These are phyloP conservation scores for Naganishia liquefaciens DNA, from an alignment of 1,284 basidiomycete genomes.

Conservation along the genomic window DNA sequence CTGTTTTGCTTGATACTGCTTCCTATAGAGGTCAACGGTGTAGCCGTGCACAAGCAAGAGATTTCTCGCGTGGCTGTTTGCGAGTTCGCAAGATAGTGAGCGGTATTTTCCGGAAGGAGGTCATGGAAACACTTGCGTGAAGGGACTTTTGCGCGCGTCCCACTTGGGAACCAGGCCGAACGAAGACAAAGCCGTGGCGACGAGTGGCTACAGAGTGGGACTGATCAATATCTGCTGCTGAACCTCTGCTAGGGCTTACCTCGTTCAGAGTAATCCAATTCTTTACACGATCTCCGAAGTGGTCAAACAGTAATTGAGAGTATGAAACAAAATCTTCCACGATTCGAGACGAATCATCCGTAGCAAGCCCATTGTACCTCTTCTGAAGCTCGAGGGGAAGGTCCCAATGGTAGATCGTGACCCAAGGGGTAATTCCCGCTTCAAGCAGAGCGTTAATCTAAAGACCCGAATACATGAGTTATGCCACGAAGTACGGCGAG, in stretches of 20 bases:
- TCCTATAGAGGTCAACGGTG: conserved; percentile 39
- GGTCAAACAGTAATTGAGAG: conserved; percentile 68
- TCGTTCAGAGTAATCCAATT: conserved; percentile 59
- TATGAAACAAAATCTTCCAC: conserved; percentile 63
- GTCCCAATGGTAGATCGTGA: conserved; percentile 64
- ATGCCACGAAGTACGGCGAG: background rate
- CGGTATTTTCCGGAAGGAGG: background rate
- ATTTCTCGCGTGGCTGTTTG: conserved; percentile 22
- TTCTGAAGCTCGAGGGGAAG: conserved; percentile 69
- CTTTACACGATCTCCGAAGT: conserved; percentile 72
- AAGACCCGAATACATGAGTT: background rate
- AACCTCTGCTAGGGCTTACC: background rate
- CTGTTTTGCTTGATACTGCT: conserved; percentile 36
- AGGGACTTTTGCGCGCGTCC: conserved; percentile 5
- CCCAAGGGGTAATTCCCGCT: conserved; percentile 66
- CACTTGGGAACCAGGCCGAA: conserved; percentile 10
- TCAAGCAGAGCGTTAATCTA: conserved; percentile 65
- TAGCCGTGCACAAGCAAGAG: conserved; percentile 39
- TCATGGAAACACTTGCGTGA: background rate
- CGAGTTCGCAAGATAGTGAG: background rate
- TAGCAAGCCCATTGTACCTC: conserved; percentile 67
- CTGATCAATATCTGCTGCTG: background rate
- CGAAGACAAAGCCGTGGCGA: conserved; percentile 4
- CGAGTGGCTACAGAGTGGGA: conserved; percentile 31
- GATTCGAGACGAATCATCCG: conserved; percentile 61